Evolutionary conservation across 805 yeast species (phyloP), one percentile per base, ranked within the genome.

Genomic region (Pichia nakasei): DNA sequence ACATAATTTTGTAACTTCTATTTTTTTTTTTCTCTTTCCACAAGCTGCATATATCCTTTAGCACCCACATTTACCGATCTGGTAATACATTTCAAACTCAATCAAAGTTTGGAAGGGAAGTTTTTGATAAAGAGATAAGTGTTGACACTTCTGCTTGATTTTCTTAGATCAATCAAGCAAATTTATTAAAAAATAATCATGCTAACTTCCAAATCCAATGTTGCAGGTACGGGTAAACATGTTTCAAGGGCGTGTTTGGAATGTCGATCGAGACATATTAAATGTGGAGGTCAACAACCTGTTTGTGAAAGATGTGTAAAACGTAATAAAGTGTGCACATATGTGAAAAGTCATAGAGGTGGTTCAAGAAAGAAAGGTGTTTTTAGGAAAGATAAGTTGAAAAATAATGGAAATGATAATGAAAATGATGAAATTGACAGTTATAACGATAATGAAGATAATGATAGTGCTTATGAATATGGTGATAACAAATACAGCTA

Each of bases 281-380:
- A 71, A 49, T 74, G 80, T 51, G 74, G 69, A 45, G 79, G 79
- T 0, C 56, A 54, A 21, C 60, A 63, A 9, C 79, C 80, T 1
- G 51, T 50, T 13, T 74, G 80, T 54, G 55, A 60, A 8, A 56
- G 75, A 40, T 74, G 80, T 48, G 47, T 43, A 3, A 60, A 60
- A 42, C 39, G 54, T 4, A 52, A 57, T 17, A 63, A 61, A 45
- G 64, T 56, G 0, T 74, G 80, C 45, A 65, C 64, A 1, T 74
- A 71, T 49, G 78, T 74, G 5, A 71, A 70, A 51, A 70, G 76
- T 47, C 67, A 72, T 35, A 56, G 80, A 48, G 80, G 80, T 34
- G 80, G 80, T 1, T 68, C 77, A 7, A 56, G 80, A 37, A 70
- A 63, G 49, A 74, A 69, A 50, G 78, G 78, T 15, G 68, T 68